Percentiles rank a stretch among this genome's conserved stretches.
These are phyloP conservation scores for Xylaria curta DNA, from an alignment of 495 filamentous ascomycete species.

Conservation along the genomic window DNA sequence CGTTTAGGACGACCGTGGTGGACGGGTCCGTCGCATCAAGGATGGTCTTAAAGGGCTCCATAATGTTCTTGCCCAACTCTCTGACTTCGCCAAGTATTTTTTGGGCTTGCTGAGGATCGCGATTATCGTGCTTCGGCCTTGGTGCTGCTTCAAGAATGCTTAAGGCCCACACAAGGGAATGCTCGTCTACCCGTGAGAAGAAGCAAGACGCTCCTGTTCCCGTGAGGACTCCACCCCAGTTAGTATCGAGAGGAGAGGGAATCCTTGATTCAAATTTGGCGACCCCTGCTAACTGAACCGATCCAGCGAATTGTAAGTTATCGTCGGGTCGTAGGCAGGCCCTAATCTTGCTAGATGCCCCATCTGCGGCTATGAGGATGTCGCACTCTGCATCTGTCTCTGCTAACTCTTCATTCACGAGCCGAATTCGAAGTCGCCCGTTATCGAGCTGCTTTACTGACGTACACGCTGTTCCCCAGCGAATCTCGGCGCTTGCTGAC, in stretches of 20 bases:
- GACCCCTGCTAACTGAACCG: conserved; percentile 39
- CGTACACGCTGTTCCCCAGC: conserved; percentile 35
- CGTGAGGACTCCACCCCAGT: conserved; percentile 44
- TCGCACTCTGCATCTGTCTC: conserved; percentile 42
- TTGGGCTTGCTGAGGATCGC: conserved; percentile 14
- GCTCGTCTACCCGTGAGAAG: conserved; percentile 42
- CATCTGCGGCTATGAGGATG: conserved; percentile 47
- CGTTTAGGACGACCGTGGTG: conserved; percentile 39
- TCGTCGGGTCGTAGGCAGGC: conserved; percentile 43
- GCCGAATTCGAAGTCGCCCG: conserved; percentile 32
- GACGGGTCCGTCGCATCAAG: conserved; percentile 40
- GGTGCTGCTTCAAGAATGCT: conserved; percentile 33
- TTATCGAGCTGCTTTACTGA: conserved; percentile 23
- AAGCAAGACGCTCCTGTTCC: conserved; percentile 44
- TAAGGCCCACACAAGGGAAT: conserved; percentile 43
- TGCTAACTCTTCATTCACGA: conserved; percentile 22
- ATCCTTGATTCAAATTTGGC: conserved; percentile 35
- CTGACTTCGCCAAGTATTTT: conserved; percentile 36
- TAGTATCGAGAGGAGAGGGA: conserved; percentile 36
- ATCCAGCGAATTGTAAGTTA: conserved; percentile 41
- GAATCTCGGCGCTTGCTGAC: conserved; percentile 22
- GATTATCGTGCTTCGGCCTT: conserved; percentile 8
- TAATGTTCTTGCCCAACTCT: conserved; percentile 35
- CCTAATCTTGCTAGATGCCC: conserved; percentile 48
- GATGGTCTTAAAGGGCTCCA: conserved; percentile 42